Evolutionary conservation across 2,329 filamentous ascomycete genomes (phyloP).

Genomic region (Aspergillus proliferans): DNA sequence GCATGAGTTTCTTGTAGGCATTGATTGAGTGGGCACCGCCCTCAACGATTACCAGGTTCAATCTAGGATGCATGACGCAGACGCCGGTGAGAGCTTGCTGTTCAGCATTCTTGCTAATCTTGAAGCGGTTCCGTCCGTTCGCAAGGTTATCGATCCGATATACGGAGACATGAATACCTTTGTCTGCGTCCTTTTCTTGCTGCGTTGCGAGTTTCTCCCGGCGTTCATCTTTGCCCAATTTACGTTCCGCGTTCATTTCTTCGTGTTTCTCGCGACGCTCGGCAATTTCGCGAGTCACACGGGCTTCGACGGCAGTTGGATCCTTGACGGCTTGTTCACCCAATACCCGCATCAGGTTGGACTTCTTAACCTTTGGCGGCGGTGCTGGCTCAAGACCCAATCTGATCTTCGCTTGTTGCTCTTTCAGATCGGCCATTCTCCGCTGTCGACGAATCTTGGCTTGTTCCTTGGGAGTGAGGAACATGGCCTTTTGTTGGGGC

Average conservation of each 20-base stretch:
- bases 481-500: slow-evolving; percentile 79
- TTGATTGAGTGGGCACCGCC: slow-evolving; percentile 77
- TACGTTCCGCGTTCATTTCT: slow-evolving; percentile 71
- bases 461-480: slow-evolving; percentile 83
- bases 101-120: slow-evolving; percentile 86
- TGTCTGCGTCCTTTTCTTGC: slow-evolving; percentile 79
- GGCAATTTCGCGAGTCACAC: slow-evolving; percentile 86
- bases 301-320: slow-evolving; percentile 90
- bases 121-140: slow-evolving; percentile 89
- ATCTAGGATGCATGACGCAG: slow-evolving; percentile 84
- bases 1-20: slow-evolving; percentile 86
- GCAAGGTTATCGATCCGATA: slow-evolving; percentile 86
- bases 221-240: slow-evolving; percentile 79
- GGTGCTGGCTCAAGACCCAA: slow-evolving; percentile 84
- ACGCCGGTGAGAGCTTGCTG: slow-evolving; percentile 80
- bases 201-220: slow-evolving; percentile 76
- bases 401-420: slow-evolving; percentile 92
- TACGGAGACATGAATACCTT: slow-evolving; percentile 77
- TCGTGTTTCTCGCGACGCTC: slow-evolving; percentile 77
- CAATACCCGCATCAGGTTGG: slow-evolving; percentile 93
- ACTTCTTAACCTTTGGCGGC: slow-evolving; percentile 93
- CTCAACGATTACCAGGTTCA: slow-evolving; percentile 86
- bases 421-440: slow-evolving; percentile 87
- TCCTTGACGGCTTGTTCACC: slow-evolving; percentile 92
- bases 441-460: slow-evolving; percentile 84